These are phyloP conservation scores for Antitrichia curtipendula DNA, from an alignment of 225 moss, liverwort and hornwort species.

Conservation along the genomic window DNA sequence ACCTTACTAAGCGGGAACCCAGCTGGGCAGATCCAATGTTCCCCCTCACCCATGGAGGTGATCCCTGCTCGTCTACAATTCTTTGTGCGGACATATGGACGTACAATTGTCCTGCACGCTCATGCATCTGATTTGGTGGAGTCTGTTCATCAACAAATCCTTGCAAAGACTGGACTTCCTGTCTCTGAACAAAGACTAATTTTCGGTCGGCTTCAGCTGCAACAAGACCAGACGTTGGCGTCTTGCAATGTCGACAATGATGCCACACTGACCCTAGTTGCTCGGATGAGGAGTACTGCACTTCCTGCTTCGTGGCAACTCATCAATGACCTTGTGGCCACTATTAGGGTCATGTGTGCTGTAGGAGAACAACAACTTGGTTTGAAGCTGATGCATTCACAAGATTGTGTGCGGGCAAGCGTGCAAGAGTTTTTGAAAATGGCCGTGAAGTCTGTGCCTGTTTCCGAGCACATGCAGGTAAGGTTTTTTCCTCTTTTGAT, in stretches of 20 bases:
- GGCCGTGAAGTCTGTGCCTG: conserved; percentile 85
- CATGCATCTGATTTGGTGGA: conserved; percentile 70
- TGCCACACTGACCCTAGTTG: conserved; percentile 78
- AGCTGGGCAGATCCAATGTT: conserved; percentile 15
- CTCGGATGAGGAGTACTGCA: conserved; percentile 93
- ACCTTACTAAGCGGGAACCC: conserved; percentile 12
- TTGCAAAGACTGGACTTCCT: conserved; percentile 77
- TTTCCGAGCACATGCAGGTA: conserved; percentile 93
- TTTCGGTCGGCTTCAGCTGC: conserved; percentile 84
- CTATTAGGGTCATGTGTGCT: conserved; percentile 65
- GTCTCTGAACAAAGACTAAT: conserved; percentile 84
- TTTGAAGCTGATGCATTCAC: conserved; percentile 65
- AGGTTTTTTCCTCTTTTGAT: neutral
- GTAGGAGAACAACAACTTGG: conserved; percentile 36
- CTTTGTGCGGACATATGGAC: conserved; percentile 73
- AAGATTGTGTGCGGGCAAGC: conserved; percentile 74
- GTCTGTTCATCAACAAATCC: conserved; percentile 86
- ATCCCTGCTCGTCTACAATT: conserved; percentile 66
- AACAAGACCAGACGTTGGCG: conserved; percentile 84
- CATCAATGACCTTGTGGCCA: conserved; percentile 76
- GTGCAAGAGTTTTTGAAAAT: conserved; percentile 94
- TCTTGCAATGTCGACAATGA: conserved; percentile 65
- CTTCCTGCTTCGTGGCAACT: conserved; percentile 97
- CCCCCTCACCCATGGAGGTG: conserved; percentile 19
- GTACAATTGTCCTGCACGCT: conserved; percentile 74